Conservation (phyloP, 352 stramenopile genomes). For the Aphanomyces astaci region DNA sequence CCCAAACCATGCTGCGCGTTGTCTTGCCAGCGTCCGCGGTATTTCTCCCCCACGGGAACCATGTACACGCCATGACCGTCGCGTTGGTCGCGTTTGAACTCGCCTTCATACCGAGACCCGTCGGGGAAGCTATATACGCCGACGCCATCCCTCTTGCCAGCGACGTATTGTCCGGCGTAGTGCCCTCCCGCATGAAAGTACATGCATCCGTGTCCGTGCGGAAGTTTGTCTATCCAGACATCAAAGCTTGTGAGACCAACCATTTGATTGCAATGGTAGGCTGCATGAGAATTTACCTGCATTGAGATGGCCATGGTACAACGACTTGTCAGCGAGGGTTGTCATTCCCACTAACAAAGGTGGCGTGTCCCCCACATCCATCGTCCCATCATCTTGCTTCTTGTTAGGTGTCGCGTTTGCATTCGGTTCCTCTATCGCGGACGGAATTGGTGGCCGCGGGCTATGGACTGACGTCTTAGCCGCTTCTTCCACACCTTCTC, state of each 20-base stretch:
- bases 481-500: too few relatives aligned
- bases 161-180: constrained; percentile 48
- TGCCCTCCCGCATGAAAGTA: constrained; percentile 61
- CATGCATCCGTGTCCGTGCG: constrained; percentile 39
- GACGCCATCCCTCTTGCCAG: constrained; percentile 54
- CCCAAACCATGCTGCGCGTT: constrained; percentile 11
- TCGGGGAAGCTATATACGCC: constrained; percentile 47
- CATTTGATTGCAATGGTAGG: background rate
- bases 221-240: constrained; percentile 28
- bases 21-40: constrained; percentile 10
- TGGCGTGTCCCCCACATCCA: background rate
- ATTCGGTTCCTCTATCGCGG: too few relatives aligned
- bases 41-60: constrained; percentile 10
- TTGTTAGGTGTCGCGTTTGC: too few relatives aligned
- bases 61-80: constrained; percentile 32
- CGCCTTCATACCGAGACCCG: constrained; percentile 48
- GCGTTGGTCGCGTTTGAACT: constrained; percentile 40
- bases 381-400: too few relatives aligned
- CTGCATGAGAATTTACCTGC: background rate
- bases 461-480: too few relatives aligned
- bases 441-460: too few relatives aligned
- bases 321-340: background rate
- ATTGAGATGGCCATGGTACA: constrained; percentile 19
- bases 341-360: background rate
- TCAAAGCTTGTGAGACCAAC: background rate